Evolutionary conservation across 2,329 filamentous ascomycete species (phyloP), one percentile per base, ranked within the genome.

Genomic region (Colletotrichum graminicola): DNA sequence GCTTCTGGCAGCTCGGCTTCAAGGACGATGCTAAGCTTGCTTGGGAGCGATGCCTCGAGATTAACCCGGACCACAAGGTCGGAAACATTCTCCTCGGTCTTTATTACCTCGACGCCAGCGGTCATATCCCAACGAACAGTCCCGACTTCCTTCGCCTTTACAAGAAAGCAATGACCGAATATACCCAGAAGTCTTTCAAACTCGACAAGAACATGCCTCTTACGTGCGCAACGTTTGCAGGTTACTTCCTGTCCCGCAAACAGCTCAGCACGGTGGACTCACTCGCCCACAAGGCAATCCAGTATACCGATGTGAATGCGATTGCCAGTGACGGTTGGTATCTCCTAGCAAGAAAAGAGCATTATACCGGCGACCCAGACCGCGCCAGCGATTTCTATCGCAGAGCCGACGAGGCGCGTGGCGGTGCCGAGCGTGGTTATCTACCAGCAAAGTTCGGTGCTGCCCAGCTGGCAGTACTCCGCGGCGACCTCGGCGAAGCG

Each of bases 321-420:
- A 94, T 98, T 80, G 95, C 95, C 32, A 97, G 95, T 82, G 97
- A 99, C 79, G 97, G 96, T 45, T 98, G 95, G 95, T 99, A 98
- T 81, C 84, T 98, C 11, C 89, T 98, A 51, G 96, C 94, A 36
- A 89, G 95, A 72, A 98, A 97, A 79, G 94, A 95, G 74, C 96
- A 99, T 79, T 94, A 94, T 75, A 89, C 90, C 69, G 92, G 92
- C 52, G 91, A 98, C 69, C 82, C 89, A 8, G 87, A 91, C 26
- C 91, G 90, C 67, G 95, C 96, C 2, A 90, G 88, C 26, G 94
- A 97, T 77, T 97, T 92, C 80, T 99, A 99, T 81, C 90, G 91
- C 66, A 92, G 93, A 75, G 93, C 97, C 1, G 96, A 99, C 79
- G 93, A 97, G 79, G 95, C 96, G 47, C 90, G 96, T 76, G 95